Evolutionary conservation across 202 grass and related monocot species (phyloP).

Genomic region (Digitaria exilis): DNA sequence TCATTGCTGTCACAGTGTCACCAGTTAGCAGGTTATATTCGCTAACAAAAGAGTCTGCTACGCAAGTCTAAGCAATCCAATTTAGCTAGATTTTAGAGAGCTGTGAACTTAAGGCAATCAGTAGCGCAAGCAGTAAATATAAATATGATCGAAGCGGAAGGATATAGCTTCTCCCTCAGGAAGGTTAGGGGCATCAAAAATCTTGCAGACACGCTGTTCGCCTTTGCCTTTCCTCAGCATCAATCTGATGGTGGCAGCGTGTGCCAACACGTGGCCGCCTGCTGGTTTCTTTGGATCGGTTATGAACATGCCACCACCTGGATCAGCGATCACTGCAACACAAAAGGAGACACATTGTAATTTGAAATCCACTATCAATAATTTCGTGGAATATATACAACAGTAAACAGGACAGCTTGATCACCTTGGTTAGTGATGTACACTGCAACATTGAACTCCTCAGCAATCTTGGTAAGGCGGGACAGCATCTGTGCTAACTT

Average conservation of each 20-base stretch:
- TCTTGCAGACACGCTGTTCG: slow-evolving; percentile 89
- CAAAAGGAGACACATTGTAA: slow-evolving; percentile 12
- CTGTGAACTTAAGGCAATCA: slow-evolving; percentile 5
- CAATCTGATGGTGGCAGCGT: slow-evolving; percentile 75
- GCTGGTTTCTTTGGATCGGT: slow-evolving; percentile 87
- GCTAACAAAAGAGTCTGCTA: not conserved
- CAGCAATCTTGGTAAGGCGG: slow-evolving; percentile 85
- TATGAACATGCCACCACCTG: slow-evolving; percentile 84
- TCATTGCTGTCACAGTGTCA: not conserved
- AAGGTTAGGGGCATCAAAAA: slow-evolving; percentile 94
- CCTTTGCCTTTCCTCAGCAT: slow-evolving; percentile 98
- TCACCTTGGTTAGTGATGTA: slow-evolving; percentile 98
- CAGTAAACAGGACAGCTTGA: not conserved
- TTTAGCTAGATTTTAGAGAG: slow-evolving; percentile 6
- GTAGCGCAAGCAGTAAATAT: slow-evolving; percentile 15
- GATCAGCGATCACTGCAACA: slow-evolving; percentile 88
- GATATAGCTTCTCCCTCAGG: slow-evolving; percentile 94
- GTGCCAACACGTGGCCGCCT: slow-evolving; percentile 81
- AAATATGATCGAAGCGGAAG: slow-evolving; percentile 37
- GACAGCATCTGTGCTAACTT: slow-evolving; percentile 95
- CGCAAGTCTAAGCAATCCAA: not conserved
- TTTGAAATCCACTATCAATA: not conserved
- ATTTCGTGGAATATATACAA: slow-evolving; percentile 22
- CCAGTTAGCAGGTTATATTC: not conserved
- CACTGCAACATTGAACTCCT: slow-evolving; percentile 97